These are phyloP conservation scores for Parasarocladium wereldwijsianum DNA, from an alignment of 2,329 filamentous ascomycete genomes.

Conservation along the genomic window DNA sequence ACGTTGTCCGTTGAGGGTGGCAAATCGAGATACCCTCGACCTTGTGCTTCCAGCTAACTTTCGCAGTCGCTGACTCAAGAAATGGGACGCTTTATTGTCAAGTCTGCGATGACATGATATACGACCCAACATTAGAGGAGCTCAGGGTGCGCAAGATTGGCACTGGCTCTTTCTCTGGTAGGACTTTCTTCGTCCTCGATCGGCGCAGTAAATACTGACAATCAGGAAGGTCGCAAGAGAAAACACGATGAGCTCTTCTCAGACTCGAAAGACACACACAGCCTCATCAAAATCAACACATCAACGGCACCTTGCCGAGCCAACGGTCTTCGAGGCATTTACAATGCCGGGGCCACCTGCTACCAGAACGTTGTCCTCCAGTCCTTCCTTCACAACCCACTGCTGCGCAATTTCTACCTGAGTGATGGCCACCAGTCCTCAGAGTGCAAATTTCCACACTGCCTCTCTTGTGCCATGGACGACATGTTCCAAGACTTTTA, in stretches of 20 bases:
- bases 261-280: conserved; percentile 56
- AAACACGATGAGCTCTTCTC: conserved; percentile 59
- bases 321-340: conserved; percentile 78
- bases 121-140: conserved; percentile 67
- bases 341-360: conserved; percentile 96
- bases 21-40: not conserved
- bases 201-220: too few relatives aligned
- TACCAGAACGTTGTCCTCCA: conserved; percentile 96
- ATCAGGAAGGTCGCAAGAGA: conserved; percentile 47
- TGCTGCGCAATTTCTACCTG: conserved; percentile 84
- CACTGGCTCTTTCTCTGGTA: conserved; percentile 50
- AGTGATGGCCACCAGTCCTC: conserved; percentile 72
- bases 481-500: conserved; percentile 63
- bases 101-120: conserved; percentile 70
- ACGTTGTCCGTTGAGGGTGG: conserved; percentile 13
- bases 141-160: conserved; percentile 57
- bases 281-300: conserved; percentile 66
- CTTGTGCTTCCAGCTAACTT: conserved; percentile 12
- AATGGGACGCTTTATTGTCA: conserved; percentile 66
- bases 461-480: conserved; percentile 56
- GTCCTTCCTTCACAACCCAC: conserved; percentile 82
- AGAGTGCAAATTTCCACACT: conserved; percentile 52
- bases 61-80: conserved; percentile 59
- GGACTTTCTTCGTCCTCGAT: conserved; percentile 11
- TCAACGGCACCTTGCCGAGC: conserved; percentile 69